Evolutionary conservation across 202 grass and related monocot species (phyloP).

Genomic region (Thinopyrum obtusiflorum): DNA sequence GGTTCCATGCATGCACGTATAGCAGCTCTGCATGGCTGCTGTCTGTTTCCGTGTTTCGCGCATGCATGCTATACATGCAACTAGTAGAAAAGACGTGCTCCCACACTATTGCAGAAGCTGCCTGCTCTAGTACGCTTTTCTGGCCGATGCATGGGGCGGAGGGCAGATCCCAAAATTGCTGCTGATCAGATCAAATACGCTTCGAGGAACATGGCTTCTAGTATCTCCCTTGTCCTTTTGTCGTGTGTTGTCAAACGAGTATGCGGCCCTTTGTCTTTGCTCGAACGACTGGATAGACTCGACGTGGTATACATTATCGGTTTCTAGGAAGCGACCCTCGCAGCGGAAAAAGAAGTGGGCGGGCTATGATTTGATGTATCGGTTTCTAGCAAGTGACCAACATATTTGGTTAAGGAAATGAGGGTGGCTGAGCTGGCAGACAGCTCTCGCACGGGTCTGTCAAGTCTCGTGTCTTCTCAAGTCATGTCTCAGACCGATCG

Average conservation of each 20-base stretch:
- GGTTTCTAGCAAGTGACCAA: not conserved
- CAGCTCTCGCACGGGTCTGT: slow-evolving; percentile 2
- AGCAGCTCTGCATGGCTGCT: no score
- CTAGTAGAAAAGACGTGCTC: not conserved
- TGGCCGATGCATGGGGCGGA: not conserved
- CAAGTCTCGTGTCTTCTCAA: not conserved
- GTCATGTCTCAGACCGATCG: not conserved
- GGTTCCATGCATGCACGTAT: not conserved
- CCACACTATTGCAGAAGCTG: not conserved
- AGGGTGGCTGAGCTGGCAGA: not conserved
- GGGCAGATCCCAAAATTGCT: not conserved
- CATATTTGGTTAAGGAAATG: not conserved
- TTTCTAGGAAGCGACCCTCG: not conserved
- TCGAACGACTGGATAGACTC: not conserved
- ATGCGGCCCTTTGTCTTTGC: not conserved
- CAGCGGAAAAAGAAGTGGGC: not conserved
- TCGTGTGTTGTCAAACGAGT: not conserved
- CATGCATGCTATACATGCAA: not conserved
- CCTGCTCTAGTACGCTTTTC: not conserved
- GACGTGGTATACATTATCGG: not conserved
- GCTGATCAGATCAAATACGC: no score
- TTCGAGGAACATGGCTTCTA: not conserved
- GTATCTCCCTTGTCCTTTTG: not conserved
- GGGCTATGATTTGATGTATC: not conserved
- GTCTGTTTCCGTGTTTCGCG: not conserved